These are phyloP conservation scores for Trichophyton mentagrophytes DNA, from an alignment of 2,329 filamentous ascomycete genomes.

Conservation along the genomic window DNA sequence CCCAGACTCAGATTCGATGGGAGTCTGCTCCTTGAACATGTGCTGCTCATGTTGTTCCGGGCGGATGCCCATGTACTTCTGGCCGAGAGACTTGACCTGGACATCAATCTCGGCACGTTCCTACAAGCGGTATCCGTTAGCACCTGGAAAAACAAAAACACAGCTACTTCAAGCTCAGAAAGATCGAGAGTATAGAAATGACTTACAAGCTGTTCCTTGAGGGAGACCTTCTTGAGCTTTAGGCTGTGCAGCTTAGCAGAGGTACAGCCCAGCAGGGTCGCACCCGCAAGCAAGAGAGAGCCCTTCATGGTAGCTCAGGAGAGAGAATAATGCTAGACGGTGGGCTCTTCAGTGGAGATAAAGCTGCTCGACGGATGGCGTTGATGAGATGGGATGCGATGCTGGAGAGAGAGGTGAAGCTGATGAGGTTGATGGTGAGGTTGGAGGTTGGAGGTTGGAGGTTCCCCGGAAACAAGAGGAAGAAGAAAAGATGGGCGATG, in stretches of 20 bases:
- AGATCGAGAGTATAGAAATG: background rate
- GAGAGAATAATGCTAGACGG: background rate
- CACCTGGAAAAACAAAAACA: background rate
- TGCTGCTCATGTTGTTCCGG: constrained; percentile 57
- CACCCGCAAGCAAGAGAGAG: constrained; percentile 62
- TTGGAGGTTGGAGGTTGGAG: background rate
- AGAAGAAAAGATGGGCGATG: background rate
- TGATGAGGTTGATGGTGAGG: background rate
- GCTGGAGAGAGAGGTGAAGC: background rate
- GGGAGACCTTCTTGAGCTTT: constrained; percentile 92
- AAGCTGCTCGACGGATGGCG: background rate
- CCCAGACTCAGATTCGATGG: constrained; percentile 49
- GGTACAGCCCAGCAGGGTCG: constrained; percentile 68
- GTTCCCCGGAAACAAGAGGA: background rate
- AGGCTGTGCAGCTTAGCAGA: constrained; percentile 85
- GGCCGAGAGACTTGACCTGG: constrained; percentile 69
- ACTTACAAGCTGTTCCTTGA: constrained; percentile 82
- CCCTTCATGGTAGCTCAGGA: constrained; percentile 58
- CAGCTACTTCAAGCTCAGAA: background rate
- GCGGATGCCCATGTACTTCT: constrained; percentile 89
- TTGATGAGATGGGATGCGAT: background rate
- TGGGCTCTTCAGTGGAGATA: background rate
- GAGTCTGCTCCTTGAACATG: constrained; percentile 60
- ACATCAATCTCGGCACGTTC: constrained; percentile 64
- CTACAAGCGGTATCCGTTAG: constrained; percentile 32